Percentiles rank a stretch among this genome's conserved stretches.
Evolutionary conservation across 176 grass and related monocot genomes (phyloP).

Genomic region (Raddia distichophylla): DNA sequence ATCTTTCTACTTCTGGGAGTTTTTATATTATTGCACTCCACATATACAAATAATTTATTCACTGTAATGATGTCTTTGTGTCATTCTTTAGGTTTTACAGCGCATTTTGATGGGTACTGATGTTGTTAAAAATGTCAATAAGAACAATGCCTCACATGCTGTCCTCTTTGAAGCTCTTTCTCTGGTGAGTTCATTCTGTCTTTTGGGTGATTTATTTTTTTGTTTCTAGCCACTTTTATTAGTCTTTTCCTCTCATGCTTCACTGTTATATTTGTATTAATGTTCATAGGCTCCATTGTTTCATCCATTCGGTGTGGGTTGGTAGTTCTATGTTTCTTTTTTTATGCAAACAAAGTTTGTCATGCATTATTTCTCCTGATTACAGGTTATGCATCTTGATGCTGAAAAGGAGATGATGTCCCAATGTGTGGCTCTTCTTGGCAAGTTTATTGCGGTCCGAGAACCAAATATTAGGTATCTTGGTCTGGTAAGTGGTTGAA

Average conservation of each 20-base stretch:
- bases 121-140: conserved; percentile 99
- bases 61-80: conserved; percentile 12
- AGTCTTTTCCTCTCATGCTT: background rate
- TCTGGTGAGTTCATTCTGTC: conserved; percentile 62
- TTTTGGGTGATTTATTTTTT: background rate
- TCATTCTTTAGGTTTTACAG: conserved; percentile 82
- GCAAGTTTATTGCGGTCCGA: conserved; percentile 98
- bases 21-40: conserved; percentile 2
- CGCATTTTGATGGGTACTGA: conserved; percentile 99
- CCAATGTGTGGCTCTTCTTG: conserved; percentile 96
- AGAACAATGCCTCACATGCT: conserved; percentile 99
- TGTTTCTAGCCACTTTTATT: conserved; percentile 18
- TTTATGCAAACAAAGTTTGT: conserved; percentile 14
- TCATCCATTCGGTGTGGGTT: background rate
- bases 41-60: background rate
- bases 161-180: conserved; percentile 99
- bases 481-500: conserved; percentile 69
- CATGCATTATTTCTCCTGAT: conserved; percentile 16
- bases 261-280: background rate
- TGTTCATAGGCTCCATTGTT: conserved; percentile 11
- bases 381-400: conserved; percentile 99
- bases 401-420: conserved; percentile 99
- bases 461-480: conserved; percentile 99
- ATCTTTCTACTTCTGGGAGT: background rate
- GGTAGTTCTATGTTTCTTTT: background rate